Evolutionary conservation across 2,329 filamentous ascomycete genomes (phyloP).

Genomic region (Ceratocystis papillata): DNA sequence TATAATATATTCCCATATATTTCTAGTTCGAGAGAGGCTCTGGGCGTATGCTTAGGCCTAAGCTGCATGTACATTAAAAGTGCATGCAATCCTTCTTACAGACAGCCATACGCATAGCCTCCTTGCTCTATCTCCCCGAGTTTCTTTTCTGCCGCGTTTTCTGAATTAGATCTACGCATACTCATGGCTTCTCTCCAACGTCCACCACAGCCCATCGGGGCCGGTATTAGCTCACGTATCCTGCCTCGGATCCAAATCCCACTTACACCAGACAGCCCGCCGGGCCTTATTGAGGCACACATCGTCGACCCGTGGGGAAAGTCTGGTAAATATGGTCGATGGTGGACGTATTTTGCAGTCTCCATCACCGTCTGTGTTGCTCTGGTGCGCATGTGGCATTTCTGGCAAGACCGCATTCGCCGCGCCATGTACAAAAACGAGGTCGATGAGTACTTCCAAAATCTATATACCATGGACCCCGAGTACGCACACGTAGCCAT

Average conservation of each 20-base stretch:
- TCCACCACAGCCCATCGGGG: conserved; percentile 34
- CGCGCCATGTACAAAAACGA: conserved; percentile 72
- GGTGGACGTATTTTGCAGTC: conserved; percentile 80
- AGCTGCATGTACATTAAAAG: conserved; percentile 5
- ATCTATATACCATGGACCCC: conserved; percentile 42
- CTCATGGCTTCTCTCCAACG: conserved; percentile 5
- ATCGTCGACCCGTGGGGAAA: conserved; percentile 67
- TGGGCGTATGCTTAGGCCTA: background rate
- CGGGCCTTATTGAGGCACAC: conserved; percentile 51
- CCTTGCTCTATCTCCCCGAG: background rate
- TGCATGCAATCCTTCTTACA: background rate
- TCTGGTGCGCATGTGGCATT: conserved; percentile 67
- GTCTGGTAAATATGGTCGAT: conserved; percentile 74
- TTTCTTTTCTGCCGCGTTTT: background rate
- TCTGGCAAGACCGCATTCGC: conserved; percentile 87
- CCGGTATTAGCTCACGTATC: background rate
- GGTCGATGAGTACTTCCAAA: conserved; percentile 53
- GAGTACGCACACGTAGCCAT: conserved; percentile 38
- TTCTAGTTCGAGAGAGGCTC: background rate
- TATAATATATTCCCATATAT: background rate
- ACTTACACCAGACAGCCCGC: conserved; percentile 47
- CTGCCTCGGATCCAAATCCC: conserved; percentile 43
- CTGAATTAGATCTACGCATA: background rate
- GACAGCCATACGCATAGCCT: background rate
- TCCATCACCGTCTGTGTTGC: conserved; percentile 58